phyloP scores from a whole-genome alignment of 257 asterid genomes.

The Galeopsis tetrahit region DNA sequence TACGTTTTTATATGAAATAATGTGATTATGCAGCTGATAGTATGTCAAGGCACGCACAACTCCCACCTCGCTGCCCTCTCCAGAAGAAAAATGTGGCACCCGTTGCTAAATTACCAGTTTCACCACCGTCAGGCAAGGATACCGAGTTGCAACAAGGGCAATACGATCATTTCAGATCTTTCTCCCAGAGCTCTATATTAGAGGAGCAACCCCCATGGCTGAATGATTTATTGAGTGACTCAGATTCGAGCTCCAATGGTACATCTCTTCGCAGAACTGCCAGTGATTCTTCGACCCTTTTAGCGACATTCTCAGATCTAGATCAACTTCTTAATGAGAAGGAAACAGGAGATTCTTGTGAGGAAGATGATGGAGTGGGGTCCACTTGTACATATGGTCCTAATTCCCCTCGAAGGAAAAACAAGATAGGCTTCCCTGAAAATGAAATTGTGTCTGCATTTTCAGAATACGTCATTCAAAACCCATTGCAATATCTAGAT shows the following conservation, averaged over 20 bases:
- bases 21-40: conserved; percentile 36
- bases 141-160: conserved; percentile 35
- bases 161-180: conserved; percentile 43
- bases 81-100: conserved; percentile 55
- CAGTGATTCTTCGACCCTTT: conserved; percentile 59
- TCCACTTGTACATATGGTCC: conserved; percentile 73
- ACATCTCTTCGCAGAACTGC: conserved; percentile 55
- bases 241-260: conserved; percentile 47
- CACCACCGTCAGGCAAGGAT: conserved; percentile 40
- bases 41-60: conserved; percentile 81
- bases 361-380: conserved; percentile 50
- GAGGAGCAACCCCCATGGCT: conserved; percentile 82
- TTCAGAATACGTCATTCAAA: conserved; percentile 56
- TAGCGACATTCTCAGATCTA: conserved; percentile 43
- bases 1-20: conserved; percentile 31
- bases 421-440: conserved; percentile 52
- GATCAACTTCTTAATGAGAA: conserved; percentile 40
- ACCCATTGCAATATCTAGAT: conserved; percentile 51
- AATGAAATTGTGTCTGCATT: conserved; percentile 67
- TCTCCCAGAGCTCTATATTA: conserved; percentile 48
- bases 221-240: conserved; percentile 65
- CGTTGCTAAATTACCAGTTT: conserved; percentile 31
- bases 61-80: conserved; percentile 90
- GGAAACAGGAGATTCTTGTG: conserved; percentile 47
- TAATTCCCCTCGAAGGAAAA: conserved; percentile 76